Evolutionary conservation across 306 rosid species (phyloP), one percentile per base, ranked within the genome.

Genomic region (Mimosa pudica): DNA sequence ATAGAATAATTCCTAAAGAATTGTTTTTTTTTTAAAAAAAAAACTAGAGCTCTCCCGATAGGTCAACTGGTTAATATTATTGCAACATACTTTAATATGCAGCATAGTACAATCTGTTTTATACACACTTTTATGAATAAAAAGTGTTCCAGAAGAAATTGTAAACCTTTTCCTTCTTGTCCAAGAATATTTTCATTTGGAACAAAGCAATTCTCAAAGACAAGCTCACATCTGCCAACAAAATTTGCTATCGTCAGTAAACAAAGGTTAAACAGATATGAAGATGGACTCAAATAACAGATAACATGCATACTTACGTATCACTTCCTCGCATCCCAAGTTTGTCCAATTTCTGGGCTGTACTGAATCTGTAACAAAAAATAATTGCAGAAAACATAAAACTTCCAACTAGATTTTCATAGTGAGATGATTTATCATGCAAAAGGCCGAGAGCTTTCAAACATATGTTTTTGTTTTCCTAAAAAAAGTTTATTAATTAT

Each of bases 241-340:
- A 58, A 81, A 89, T 66, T 20, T 70, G 72, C 84, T 67, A 80
- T 8, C 66, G 69, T 90, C 74, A 91, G 91, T 70, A 69, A 60
- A 84, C 42, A 57, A 51, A 63, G 55, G 81, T 45, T 35, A 5
- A 32, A 70, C 38, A 51, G 48, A 77, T 30, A 55, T 55, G 46
- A 45, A 55, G 63, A 74, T 42, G 76, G 48, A 73, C 51, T 79
- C 38, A 38, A 49, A 58, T 32, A 44, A 41, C 0, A 47, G 69
- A 86, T 32, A 82, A 74, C 74, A 80, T 82, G 85, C 66, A 70
- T 73, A 85, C 97, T 8, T 90, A 92, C 97, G 97, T 95, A 89
- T 92, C 98, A 88, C 98, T 95, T 83, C 98, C 98, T 62, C 98
- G 95, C 98, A 95, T 95, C 78, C 98, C 97, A 24, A 95, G 98